Conservation (phyloP, 208 protist species). For the Trypanosoma rangeli region DNA sequence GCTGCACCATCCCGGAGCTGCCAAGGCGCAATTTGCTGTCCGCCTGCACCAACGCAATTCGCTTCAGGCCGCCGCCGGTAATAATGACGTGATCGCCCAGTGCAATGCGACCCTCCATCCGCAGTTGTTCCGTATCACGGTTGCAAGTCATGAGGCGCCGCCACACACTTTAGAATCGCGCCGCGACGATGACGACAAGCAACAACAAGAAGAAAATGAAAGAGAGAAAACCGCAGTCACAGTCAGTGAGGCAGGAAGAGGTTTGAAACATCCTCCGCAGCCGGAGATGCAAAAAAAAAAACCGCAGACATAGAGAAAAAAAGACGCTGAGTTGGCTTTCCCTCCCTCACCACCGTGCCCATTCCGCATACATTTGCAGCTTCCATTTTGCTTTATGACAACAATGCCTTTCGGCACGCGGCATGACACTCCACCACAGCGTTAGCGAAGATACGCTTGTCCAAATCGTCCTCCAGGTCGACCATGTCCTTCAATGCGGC, state of each 20-base stretch:
- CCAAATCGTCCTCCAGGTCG: conserved; percentile 12
- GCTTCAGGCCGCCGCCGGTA: conserved; percentile 68
- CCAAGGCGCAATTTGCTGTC: conserved; percentile 64
- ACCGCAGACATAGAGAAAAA: too few relatives aligned
- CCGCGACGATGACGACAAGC: conserved; percentile 17
- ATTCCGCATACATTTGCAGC: background rate
- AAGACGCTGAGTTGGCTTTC: background rate
- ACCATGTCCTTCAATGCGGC: background rate
- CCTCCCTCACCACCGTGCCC: background rate
- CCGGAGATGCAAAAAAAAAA: too few relatives aligned
- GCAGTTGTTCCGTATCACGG: background rate
- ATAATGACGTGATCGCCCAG: conserved; percentile 86
- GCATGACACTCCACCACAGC: conserved; percentile 24
- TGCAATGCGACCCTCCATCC: conserved; percentile 36
- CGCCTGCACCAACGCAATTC: conserved; percentile 63
- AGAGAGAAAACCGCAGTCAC: background rate
- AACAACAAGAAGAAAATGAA: conserved; percentile 4
- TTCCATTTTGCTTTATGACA: background rate
- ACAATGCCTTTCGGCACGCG: conserved; percentile 17
- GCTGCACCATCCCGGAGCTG: conserved; percentile 52
- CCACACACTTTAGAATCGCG: background rate
- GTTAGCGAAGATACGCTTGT: conserved; percentile 26
- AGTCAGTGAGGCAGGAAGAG: too few relatives aligned
- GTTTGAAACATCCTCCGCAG: too few relatives aligned
- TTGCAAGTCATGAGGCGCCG: conserved; percentile 17